A percentile compares a stretch with the other conserved stretches of the same genome.
Evolutionary conservation across 2,329 filamentous ascomycete species (phyloP).

Genomic region (Trichoderma guizhouense): DNA sequence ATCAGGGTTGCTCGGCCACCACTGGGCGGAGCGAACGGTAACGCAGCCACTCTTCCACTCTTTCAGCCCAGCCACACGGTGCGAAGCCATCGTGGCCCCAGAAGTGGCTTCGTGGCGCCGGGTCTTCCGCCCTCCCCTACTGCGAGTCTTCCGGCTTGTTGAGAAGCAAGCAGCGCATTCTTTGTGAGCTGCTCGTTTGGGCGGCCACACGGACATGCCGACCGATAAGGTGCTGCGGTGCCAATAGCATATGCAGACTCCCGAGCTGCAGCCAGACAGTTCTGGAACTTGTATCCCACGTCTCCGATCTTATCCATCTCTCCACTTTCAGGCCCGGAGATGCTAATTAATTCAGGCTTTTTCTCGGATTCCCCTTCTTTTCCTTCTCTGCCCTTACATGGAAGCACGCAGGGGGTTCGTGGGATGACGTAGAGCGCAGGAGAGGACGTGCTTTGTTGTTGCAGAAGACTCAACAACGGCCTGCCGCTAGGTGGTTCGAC

Average conservation of each 20-base stretch:
- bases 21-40: neutral
- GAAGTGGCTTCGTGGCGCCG: constrained; percentile 6
- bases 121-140: neutral
- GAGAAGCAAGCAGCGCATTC: neutral
- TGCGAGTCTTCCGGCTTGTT: neutral
- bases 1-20: neutral
- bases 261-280: neutral
- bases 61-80: constrained; percentile 8
- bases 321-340: constrained; percentile 2
- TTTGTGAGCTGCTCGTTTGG: neutral
- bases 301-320: neutral
- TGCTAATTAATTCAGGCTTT: neutral
- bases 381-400: constrained; percentile 1
- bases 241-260: neutral
- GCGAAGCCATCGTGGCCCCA: neutral
- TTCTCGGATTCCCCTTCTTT: neutral
- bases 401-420: neutral
- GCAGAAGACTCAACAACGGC: neutral
- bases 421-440: neutral
- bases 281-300: neutral
- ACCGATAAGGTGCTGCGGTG: neutral
- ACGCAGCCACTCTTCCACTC: neutral
- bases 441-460: neutral
- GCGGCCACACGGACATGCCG: neutral
- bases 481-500: neutral